Evolutionary conservation across 139 green algal species (phyloP).

Genomic region (Zygnema circumcarinatum): DNA sequence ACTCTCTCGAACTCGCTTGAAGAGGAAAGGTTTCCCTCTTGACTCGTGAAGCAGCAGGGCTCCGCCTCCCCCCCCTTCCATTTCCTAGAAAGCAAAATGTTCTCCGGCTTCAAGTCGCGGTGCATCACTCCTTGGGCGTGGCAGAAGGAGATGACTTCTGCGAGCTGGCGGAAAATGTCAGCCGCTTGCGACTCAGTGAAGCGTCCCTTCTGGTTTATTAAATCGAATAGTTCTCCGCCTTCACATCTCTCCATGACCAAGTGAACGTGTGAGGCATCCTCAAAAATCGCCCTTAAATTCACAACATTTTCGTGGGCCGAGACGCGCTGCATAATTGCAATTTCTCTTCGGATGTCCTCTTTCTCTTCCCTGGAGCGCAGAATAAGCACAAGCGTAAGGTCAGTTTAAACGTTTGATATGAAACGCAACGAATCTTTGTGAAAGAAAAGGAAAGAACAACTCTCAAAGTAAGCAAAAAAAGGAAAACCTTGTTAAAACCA

Average conservation of each 20-base stretch:
- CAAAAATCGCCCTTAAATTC: slow-evolving; percentile 30
- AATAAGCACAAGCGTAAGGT: too few relatives aligned
- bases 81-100: slow-evolving; percentile 26
- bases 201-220: neutral
- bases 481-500: too few relatives aligned
- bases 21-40: neutral
- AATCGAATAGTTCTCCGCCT: slow-evolving; percentile 34
- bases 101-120: slow-evolving; percentile 53
- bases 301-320: slow-evolving; percentile 37
- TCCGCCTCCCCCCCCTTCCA: neutral
- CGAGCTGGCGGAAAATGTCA: slow-evolving; percentile 15
- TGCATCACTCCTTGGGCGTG: slow-evolving; percentile 41
- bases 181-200: slow-evolving; percentile 8
- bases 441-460: too few relatives aligned
- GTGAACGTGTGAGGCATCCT: slow-evolving; percentile 38
- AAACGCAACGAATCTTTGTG: too few relatives aligned
- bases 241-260: slow-evolving; percentile 49
- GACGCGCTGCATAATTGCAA: neutral
- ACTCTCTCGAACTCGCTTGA: too few relatives aligned
- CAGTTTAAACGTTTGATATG: too few relatives aligned
- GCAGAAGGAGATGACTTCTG: slow-evolving; percentile 16
- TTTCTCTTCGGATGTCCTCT: neutral
- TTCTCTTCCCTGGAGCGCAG: slow-evolving; percentile 4
- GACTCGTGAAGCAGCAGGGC: neutral
- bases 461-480: too few relatives aligned